These are phyloP conservation scores for Chrysoporthe austroafricana DNA, from an alignment of 2,329 filamentous ascomycete genomes.

Conservation along the genomic window DNA sequence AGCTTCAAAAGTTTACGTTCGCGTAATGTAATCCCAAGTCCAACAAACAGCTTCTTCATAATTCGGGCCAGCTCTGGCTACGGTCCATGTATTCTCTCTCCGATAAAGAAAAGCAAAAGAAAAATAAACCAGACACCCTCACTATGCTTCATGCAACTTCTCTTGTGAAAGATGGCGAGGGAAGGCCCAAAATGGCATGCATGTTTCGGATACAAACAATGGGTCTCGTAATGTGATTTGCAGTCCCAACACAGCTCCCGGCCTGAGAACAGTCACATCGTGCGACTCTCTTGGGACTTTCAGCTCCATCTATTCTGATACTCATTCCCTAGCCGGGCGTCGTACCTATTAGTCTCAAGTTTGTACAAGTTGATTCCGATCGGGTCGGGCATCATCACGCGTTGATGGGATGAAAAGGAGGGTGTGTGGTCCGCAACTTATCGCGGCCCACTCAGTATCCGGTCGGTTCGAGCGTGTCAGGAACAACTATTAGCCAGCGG, in stretches of 20 bases:
- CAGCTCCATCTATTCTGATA: too few species aligned
- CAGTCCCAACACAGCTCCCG: not conserved
- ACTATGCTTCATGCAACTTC: too few species aligned
- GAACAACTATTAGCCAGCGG: not conserved
- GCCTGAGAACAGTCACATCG: not conserved
- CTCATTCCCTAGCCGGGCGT: not conserved
- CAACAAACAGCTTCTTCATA: not conserved
- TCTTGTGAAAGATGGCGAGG: too few species aligned
- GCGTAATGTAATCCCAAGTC: not conserved
- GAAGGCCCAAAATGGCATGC: too few species aligned
- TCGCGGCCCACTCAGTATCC: not conserved
- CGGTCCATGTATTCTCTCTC: not conserved
- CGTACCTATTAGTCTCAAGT: not conserved
- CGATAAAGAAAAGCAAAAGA: not conserved
- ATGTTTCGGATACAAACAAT: too few species aligned
- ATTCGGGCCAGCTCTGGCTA: not conserved
- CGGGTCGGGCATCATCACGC: not conserved
- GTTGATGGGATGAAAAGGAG: too few species aligned
- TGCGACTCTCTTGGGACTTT: too few species aligned
- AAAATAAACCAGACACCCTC: not conserved
- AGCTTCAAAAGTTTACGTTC: not conserved
- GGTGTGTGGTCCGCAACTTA: too few species aligned
- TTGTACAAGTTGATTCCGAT: not conserved
- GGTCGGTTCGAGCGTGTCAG: not conserved
- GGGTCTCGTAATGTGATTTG: too few species aligned